These are phyloP conservation scores for Vishniacozyma victoriae DNA, from an alignment of 768 basidiomycete species.

Conservation along the genomic window DNA sequence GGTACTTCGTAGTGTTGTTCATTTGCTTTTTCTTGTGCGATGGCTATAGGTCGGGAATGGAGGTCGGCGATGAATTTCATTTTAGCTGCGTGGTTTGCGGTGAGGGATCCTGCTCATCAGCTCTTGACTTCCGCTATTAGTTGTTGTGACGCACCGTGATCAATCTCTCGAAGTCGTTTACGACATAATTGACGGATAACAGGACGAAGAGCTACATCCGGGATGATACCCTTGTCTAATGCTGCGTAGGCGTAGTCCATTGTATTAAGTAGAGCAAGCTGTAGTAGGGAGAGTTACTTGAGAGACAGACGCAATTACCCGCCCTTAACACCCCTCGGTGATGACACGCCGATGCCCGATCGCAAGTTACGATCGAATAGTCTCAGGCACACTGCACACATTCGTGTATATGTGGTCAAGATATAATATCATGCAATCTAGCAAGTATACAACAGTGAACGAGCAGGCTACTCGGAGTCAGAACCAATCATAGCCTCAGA, in stretches of 20 bases:
- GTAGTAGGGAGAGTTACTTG: no score
- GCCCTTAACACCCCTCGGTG: no score
- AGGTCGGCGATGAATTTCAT: conserved; percentile 63
- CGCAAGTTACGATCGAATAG: no score
- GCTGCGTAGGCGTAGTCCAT: conserved; percentile 41
- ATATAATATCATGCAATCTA: no score
- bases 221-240: conserved; percentile 56
- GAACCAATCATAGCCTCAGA: no score
- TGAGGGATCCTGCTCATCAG: conserved; percentile 43
- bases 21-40: conserved; percentile 62
- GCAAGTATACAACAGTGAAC: no score
- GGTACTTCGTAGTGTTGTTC: conserved; percentile 70
- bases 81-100: conserved; percentile 60
- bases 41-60: conserved; percentile 57
- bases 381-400: no score
- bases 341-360: no score
- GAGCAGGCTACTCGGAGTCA: no score
- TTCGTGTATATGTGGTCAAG: no score
- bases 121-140: background rate
- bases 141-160: conserved; percentile 52
- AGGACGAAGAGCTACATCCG: conserved; percentile 56
- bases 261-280: background rate
- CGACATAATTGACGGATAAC: conserved; percentile 54
- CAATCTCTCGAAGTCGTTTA: conserved; percentile 58
- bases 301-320: no score